Evolutionary conservation across 2,329 filamentous ascomycete species (phyloP).

Genomic region (Plenodomus tracheiphilus): DNA sequence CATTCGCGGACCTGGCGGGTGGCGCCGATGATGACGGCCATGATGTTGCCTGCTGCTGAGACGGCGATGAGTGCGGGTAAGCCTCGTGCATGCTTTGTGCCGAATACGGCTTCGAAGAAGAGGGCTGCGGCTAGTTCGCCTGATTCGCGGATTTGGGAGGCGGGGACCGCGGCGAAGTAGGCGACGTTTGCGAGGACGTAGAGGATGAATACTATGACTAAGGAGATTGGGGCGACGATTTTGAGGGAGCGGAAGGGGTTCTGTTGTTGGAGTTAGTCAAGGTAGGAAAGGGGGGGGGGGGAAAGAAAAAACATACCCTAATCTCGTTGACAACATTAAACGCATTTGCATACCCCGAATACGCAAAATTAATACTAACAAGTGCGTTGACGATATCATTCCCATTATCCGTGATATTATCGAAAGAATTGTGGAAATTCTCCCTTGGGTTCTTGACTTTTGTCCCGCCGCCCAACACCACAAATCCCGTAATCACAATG

Average conservation of each 20-base stretch:
- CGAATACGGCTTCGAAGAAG: slow-evolving; percentile 64
- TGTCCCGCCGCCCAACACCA: slow-evolving; percentile 33
- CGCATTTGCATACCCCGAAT: slow-evolving; percentile 35
- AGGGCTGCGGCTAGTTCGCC: slow-evolving; percentile 59
- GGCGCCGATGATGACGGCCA: slow-evolving; percentile 35
- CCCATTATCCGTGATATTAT: slow-evolving; percentile 30
- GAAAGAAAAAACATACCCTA: slow-evolving; percentile 17
- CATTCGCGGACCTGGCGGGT: slow-evolving; percentile 35
- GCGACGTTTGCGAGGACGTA: slow-evolving; percentile 32
- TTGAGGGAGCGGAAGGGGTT: slow-evolving; percentile 62
- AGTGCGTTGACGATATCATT: slow-evolving; percentile 35
- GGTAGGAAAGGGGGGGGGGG: too few species aligned
- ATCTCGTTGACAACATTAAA: slow-evolving; percentile 42
- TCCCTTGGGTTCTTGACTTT: slow-evolving; percentile 26
- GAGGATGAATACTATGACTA: slow-evolving; percentile 53
- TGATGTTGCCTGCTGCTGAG: slow-evolving; percentile 33
- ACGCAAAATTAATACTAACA: slow-evolving; percentile 39
- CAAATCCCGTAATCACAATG: slow-evolving; percentile 36
- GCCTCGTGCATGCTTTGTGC: slow-evolving; percentile 56
- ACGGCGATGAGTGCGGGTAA: slow-evolving; percentile 52
- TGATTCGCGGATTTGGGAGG: slow-evolving; percentile 57
- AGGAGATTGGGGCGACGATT: slow-evolving; percentile 52
- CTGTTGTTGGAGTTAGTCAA: slow-evolving; percentile 29
- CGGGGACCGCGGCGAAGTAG: slow-evolving; percentile 32
- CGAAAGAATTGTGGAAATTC: slow-evolving; percentile 34